Evolutionary conservation across 2,329 filamentous ascomycete species (phyloP), one percentile per base, ranked within the genome.

Genomic region (Aschersonia sp.): DNA sequence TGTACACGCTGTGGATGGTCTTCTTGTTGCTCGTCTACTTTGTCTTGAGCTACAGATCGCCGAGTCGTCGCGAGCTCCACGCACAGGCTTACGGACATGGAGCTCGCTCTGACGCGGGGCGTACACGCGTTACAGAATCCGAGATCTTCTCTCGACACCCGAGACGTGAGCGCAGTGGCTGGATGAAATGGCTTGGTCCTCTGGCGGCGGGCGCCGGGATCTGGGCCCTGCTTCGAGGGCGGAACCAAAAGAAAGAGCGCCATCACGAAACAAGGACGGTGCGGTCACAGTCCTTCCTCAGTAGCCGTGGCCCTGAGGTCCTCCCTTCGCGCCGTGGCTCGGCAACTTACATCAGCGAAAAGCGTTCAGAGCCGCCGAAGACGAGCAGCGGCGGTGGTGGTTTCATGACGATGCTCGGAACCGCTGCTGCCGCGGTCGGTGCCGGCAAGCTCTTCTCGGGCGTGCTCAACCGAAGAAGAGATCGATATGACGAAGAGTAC

Each of bases 1-100:
- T 97, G 3, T 98, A 85, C 59, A 76, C 89, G 0, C 53, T 97
- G 1, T 91, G 84, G 72, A 83, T 84, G 61, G 77, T 79, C 31
- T 72, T 85, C 20, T 68, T 96, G 35, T 55, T 96, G 12, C 58
- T 89, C 2, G 53, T 80, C 10, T 96, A 89, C 64, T 94, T 97
- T 57, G 70, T 91, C 48, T 70, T 95, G 35, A 84, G 83, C 53
- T 94, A 85, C 63, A 72, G 78, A 44, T 63, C 82, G 67, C 64
- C 80, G 66, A 65, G 77, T 58, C 55, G 74, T 60, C 59, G 69
- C 58, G 66, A 75, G 54, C 71, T 78, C 43, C 20, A 20, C 20
- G 20, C 20, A 20, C 20, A 20, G 20, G 20, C 2, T 20, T 20
- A 20, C 20, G 20, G 20, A 54, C 69, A 74, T 48, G 77, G 77